phyloP scores from a whole-genome alignment of 768 basidiomycete genomes.

The Chalciporus chontae region DNA sequence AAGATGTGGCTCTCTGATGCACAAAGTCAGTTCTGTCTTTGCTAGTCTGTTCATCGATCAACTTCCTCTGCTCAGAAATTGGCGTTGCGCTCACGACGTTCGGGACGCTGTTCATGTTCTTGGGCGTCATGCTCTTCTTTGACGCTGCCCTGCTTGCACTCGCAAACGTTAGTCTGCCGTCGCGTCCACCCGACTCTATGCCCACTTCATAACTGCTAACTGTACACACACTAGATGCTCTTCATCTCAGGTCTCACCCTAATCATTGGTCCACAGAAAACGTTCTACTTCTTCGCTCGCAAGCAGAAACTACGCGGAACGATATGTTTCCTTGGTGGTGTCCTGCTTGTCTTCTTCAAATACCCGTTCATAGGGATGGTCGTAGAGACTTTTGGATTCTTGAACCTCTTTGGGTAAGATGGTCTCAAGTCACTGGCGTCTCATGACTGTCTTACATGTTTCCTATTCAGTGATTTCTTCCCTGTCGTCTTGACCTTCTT shows the following conservation, averaged over 20 bases:
- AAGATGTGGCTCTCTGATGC: conserved; percentile 53
- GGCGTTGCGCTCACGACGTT: conserved; percentile 96
- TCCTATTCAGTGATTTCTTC: conserved; percentile 86
- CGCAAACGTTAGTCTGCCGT: conserved; percentile 74
- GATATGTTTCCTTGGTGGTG: conserved; percentile 82
- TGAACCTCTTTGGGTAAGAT: conserved; percentile 91
- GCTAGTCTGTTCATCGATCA: neutral
- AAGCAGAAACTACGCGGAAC: conserved; percentile 93
- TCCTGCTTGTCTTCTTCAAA: conserved; percentile 90
- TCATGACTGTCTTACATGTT: conserved; percentile 1
- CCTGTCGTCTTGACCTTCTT: conserved; percentile 97
- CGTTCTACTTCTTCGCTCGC: conserved; percentile 96
- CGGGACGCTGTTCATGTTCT: conserved; percentile 91
- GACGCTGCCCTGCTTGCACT: conserved; percentile 93
- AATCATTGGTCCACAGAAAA: conserved; percentile 96
- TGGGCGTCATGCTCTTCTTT: conserved; percentile 95
- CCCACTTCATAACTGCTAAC: neutral
- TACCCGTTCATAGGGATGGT: conserved; percentile 93
- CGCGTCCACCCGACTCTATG: neutral
- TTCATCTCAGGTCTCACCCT: conserved; percentile 93
- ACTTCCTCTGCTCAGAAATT: conserved; percentile 60
- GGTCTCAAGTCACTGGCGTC: neutral
- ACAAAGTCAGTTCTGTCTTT: conserved; percentile 36
- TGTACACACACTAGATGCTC: conserved; percentile 60
- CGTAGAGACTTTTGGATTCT: conserved; percentile 94